Evolutionary conservation across 2,329 filamentous ascomycete genomes (phyloP).

Genomic region (Tolypocladium endophyticum): DNA sequence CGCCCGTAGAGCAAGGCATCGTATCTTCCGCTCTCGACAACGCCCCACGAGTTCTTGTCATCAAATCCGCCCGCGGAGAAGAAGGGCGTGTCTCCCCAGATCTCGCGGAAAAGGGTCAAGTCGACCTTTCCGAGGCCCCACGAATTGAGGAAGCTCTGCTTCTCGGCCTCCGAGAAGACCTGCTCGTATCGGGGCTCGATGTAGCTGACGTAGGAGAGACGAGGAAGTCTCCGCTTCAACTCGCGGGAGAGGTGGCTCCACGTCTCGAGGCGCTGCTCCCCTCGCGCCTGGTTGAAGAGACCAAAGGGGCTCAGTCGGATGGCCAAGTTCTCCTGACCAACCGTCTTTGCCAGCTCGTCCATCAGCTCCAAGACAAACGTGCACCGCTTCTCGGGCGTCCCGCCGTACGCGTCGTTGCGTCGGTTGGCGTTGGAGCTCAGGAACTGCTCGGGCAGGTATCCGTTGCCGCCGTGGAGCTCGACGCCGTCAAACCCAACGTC

Average conservation of each 20-base stretch:
- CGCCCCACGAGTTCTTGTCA: slow-evolving; percentile 36
- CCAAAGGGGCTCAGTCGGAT: neutral
- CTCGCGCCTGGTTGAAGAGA: neutral
- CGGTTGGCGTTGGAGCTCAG: neutral
- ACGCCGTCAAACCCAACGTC: neutral
- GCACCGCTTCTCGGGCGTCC: neutral
- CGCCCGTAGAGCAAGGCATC: slow-evolving; percentile 36
- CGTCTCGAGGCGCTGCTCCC: neutral
- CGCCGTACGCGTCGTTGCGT: neutral
- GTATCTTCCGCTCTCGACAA: slow-evolving; percentile 29
- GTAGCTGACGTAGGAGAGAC: slow-evolving; percentile 43
- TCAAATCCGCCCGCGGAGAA: slow-evolving; percentile 45
- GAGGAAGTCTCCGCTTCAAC: slow-evolving; percentile 31
- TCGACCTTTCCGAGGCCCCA: slow-evolving; percentile 26
- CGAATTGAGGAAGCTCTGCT: slow-evolving; percentile 33
- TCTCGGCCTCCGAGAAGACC: slow-evolving; percentile 35
- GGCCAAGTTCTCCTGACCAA: neutral
- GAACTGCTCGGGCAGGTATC: neutral
- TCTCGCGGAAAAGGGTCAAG: slow-evolving; percentile 35
- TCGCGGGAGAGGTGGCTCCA: slow-evolving; percentile 33
- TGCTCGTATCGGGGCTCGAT: slow-evolving; percentile 46
- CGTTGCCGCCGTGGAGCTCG: neutral
- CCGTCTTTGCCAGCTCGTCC: neutral
- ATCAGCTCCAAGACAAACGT: neutral
- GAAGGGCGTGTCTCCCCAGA: slow-evolving; percentile 42